Percentiles rank a stretch among this genome's conserved stretches.
These are phyloP conservation scores for Actinidia arguta DNA, from an alignment of 179 eudicot genomes.

Conservation along the genomic window DNA sequence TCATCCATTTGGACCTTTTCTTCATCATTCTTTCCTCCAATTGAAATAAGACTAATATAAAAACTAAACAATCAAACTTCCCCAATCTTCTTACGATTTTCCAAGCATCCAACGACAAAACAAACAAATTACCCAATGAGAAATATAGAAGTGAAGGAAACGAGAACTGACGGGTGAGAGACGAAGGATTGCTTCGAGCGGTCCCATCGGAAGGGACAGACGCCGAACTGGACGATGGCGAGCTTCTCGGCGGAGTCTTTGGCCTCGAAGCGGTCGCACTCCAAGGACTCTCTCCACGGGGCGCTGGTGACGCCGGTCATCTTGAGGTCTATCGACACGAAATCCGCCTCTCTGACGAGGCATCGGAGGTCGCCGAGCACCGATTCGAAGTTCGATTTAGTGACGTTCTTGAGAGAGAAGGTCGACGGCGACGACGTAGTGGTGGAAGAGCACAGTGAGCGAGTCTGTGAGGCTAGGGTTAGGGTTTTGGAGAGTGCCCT, in stretches of 20 bases:
- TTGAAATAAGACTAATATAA: neutral
- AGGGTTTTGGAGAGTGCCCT: constrained; percentile 34
- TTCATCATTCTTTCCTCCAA: neutral
- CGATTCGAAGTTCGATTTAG: constrained; percentile 75
- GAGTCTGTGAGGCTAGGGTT: constrained; percentile 18
- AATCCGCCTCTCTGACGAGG: constrained; percentile 71
- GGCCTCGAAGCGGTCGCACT: constrained; percentile 71
- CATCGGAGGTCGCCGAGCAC: constrained; percentile 56
- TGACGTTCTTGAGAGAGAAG: constrained; percentile 76
- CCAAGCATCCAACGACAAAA: neutral
- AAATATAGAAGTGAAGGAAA: neutral
- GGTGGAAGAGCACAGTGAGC: constrained; percentile 25
- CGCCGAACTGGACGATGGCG: constrained; percentile 91
- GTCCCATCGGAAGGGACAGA: constrained; percentile 98
- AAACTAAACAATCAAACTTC: neutral
- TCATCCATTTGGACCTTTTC: neutral
- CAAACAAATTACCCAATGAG: neutral
- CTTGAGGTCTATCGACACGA: constrained; percentile 77
- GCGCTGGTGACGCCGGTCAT: constrained; percentile 91
- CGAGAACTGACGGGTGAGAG: constrained; percentile 79
- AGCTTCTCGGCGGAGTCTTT: constrained; percentile 93
- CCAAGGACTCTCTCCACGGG: constrained; percentile 93
- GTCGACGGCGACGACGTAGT: constrained; percentile 30
- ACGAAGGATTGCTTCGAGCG: constrained; percentile 48
- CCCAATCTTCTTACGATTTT: neutral